A percentile compares a stretch with the other conserved stretches of the same genome.
These are phyloP conservation scores for Rhynchospora breviuscula DNA, from an alignment of 176 grass and related monocot species.

Conservation along the genomic window DNA sequence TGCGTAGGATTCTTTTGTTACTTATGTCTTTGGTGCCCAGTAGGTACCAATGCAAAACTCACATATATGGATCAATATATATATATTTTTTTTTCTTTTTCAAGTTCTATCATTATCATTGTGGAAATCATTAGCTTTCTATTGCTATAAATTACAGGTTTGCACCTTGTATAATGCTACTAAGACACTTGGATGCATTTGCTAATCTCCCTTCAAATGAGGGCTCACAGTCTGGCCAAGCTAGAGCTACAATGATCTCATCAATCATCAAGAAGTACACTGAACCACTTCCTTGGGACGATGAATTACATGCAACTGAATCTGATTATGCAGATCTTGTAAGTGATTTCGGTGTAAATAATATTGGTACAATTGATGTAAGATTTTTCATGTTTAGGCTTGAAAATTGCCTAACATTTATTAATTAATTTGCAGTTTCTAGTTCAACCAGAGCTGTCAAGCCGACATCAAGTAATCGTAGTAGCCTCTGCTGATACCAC, in stretches of 20 bases:
- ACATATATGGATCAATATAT: neutral
- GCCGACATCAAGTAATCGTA: conserved; percentile 58
- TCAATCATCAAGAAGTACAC: conserved; percentile 74
- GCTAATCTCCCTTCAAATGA: conserved; percentile 66
- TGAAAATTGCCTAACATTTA: conserved; percentile 13
- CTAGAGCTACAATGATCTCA: conserved; percentile 61
- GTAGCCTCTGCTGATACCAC: conserved; percentile 70
- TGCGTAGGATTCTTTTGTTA: neutral
- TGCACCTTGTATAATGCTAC: conserved; percentile 81
- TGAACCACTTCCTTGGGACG: conserved; percentile 38
- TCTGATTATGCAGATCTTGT: conserved; percentile 45
- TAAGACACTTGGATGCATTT: conserved; percentile 77
- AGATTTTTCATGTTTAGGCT: neutral
- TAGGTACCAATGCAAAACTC: too few relatives aligned
- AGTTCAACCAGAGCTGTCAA: conserved; percentile 54
- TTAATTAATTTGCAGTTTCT: conserved; percentile 50
- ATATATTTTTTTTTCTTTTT: conserved; percentile 9
- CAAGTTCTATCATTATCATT: neutral
- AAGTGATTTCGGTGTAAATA: conserved; percentile 15
- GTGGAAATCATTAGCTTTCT: neutral
- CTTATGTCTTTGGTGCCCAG: too few relatives aligned
- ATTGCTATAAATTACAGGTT: conserved; percentile 49
- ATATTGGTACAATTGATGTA: neutral
- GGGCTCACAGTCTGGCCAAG: conserved; percentile 67
- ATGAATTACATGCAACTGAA: conserved; percentile 32